Evolutionary conservation across 2,329 filamentous ascomycete species (phyloP).

Genomic region (Beauveria varroae): DNA sequence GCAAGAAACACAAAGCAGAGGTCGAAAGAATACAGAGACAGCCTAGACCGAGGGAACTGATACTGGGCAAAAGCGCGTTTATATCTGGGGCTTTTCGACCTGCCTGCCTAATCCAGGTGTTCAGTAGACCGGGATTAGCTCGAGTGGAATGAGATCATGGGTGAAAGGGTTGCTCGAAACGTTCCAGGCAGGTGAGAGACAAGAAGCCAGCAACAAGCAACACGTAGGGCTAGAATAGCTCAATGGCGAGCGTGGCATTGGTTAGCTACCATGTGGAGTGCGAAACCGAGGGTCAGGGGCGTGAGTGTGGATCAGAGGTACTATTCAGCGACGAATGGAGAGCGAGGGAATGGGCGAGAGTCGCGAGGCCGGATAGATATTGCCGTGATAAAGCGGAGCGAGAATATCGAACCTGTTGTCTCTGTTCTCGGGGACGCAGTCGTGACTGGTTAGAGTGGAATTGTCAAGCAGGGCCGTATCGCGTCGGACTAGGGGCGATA

Average conservation of each 20-base stretch:
- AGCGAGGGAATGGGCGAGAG: background rate
- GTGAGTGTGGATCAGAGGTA: background rate
- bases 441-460: background rate
- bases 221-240: constrained; percentile 2
- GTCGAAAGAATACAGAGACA: background rate
- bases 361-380: background rate
- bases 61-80: background rate
- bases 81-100: background rate
- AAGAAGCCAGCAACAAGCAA: background rate
- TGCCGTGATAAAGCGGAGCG: constrained; percentile 2
- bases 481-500: background rate
- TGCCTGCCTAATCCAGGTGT: background rate
- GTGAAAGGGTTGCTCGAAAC: background rate
- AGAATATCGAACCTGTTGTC: background rate
- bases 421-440: background rate
- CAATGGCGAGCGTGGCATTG: background rate
- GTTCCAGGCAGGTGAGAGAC: background rate
- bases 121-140: background rate
- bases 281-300: background rate
- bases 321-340: background rate
- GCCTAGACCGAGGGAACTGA: background rate
- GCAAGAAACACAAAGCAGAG: background rate
- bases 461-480: background rate
- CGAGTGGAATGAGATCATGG: background rate
- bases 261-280: background rate